These are phyloP conservation scores for Aspergillus ellipticus DNA, from an alignment of 495 filamentous ascomycete species.

Conservation along the genomic window DNA sequence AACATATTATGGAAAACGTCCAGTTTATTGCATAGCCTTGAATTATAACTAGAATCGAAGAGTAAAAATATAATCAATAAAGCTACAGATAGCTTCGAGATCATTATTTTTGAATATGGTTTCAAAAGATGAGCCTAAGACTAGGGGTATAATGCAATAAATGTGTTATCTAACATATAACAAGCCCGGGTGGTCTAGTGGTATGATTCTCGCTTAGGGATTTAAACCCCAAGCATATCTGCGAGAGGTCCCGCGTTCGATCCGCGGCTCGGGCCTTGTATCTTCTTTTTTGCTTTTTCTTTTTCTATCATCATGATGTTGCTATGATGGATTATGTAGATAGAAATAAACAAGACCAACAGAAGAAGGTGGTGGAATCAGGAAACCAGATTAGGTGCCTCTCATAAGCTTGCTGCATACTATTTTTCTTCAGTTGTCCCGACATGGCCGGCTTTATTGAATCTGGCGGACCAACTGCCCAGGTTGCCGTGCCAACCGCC, in stretches of 20 bases:
- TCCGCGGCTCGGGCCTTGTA: conserved; percentile 18
- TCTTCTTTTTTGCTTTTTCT: conserved; percentile 8
- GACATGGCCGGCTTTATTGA: no score
- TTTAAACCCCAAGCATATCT: conserved; percentile 17
- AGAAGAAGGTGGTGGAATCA: no score
- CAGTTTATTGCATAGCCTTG: no score
- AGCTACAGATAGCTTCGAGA: no score
- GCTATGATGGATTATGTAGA: no score
- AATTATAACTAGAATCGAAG: no score
- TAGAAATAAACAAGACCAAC: no score
- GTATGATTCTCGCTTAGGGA: conserved; percentile 19
- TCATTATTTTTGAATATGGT: neutral
- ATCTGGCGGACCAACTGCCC: neutral
- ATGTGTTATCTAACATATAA: neutral
- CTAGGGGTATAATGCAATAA: neutral
- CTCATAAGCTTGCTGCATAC: no score
- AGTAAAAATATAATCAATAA: no score
- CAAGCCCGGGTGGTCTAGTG: conserved; percentile 16
- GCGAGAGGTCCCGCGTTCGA: conserved; percentile 20
- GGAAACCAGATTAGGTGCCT: no score
- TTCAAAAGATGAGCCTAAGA: neutral
- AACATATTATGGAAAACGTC: no score
- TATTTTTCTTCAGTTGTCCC: no score
- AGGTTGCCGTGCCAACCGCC: conserved; percentile 3
- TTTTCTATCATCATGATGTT: neutral